Percentiles rank a stretch among this genome's conserved stretches.
Evolutionary conservation across 768 basidiomycete species (phyloP).

Genomic region (Leccinum rimulosum): DNA sequence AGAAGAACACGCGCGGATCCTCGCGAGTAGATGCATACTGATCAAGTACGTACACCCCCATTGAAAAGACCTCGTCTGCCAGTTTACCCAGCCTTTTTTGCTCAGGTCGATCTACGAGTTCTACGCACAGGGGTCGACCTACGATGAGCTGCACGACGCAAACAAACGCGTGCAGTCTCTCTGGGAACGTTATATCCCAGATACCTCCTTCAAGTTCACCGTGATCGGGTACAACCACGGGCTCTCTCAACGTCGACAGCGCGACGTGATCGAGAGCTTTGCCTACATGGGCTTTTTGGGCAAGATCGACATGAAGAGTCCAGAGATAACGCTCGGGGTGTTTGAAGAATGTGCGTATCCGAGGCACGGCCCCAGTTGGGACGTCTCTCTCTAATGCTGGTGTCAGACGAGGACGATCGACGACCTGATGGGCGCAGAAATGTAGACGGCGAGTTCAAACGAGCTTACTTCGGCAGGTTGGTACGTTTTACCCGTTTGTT

Average conservation of each 20-base stretch:
- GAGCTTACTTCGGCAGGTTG: conserved; percentile 84
- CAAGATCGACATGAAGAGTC: conserved; percentile 75
- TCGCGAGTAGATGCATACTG: conserved; percentile 77
- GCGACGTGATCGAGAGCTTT: conserved; percentile 73
- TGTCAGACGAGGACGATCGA: conserved; percentile 49
- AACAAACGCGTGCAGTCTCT: conserved; percentile 42
- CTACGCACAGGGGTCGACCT: conserved; percentile 67
- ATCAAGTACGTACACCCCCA: conserved; percentile 58
- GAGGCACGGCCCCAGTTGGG: neutral
- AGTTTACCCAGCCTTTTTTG: neutral
- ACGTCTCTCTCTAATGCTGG: neutral
- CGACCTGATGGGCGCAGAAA: conserved; percentile 50
- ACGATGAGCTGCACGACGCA: conserved; percentile 64
- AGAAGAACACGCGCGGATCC: conserved; percentile 70
- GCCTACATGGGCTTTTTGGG: conserved; percentile 82
- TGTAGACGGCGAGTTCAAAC: conserved; percentile 64
- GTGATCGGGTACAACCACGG: conserved; percentile 75
- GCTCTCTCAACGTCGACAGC: conserved; percentile 65
- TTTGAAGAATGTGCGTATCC: conserved; percentile 81
- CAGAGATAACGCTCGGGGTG: conserved; percentile 68
- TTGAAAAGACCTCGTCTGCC: too few species aligned
- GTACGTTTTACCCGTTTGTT: conserved; percentile 44
- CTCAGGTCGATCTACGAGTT: conserved; percentile 74
- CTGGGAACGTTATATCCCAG: conserved; percentile 58
- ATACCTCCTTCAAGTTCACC: conserved; percentile 79